Evolutionary conservation across 2,329 filamentous ascomycete genomes (phyloP).

Genomic region (Knufia petricola): DNA sequence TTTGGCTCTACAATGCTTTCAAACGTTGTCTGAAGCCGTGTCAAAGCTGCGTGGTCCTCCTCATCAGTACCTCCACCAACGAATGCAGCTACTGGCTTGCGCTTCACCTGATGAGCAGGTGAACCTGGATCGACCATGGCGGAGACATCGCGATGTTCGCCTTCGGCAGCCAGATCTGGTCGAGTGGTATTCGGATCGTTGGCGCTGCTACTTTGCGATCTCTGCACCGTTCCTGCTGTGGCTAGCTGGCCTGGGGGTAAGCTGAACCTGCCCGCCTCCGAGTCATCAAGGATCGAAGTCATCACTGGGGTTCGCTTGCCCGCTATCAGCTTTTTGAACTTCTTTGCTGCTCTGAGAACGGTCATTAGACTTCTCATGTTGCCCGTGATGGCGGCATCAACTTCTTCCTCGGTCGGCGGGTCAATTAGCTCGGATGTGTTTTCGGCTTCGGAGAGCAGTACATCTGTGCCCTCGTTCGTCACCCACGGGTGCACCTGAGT

Average conservation of each 20-base stretch:
- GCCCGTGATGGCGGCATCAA: slow-evolving; percentile 80
- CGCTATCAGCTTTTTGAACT: slow-evolving; percentile 69
- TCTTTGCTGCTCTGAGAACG: slow-evolving; percentile 86
- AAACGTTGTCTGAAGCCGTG: background rate
- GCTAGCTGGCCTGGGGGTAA: slow-evolving; percentile 48
- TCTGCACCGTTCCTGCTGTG: slow-evolving; percentile 26
- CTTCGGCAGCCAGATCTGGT: slow-evolving; percentile 43
- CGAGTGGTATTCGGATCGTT: slow-evolving; percentile 43
- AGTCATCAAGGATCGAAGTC: slow-evolving; percentile 51
- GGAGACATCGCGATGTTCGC: slow-evolving; percentile 41
- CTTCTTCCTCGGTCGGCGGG: slow-evolving; percentile 77
- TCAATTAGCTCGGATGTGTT: slow-evolving; percentile 76
- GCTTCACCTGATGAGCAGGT: background rate
- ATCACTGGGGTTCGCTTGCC: slow-evolving; percentile 44
- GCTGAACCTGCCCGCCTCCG: slow-evolving; percentile 44
- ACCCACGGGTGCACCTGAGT: slow-evolving; percentile 83
- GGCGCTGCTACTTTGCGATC: slow-evolving; percentile 42
- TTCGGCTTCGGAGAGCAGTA: slow-evolving; percentile 68
- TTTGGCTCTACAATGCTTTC: background rate
- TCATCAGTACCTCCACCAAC: slow-evolving; percentile 13
- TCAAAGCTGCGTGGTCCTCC: slow-evolving; percentile 4
- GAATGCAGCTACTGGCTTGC: background rate
- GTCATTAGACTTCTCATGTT: slow-evolving; percentile 80
- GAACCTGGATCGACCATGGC: background rate
- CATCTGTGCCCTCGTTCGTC: slow-evolving; percentile 67